Percentiles rank a stretch among this genome's conserved stretches.
phyloP scores from a whole-genome alignment of 2,329 filamentous ascomycete genomes.

The Epicoccum nigrum region DNA sequence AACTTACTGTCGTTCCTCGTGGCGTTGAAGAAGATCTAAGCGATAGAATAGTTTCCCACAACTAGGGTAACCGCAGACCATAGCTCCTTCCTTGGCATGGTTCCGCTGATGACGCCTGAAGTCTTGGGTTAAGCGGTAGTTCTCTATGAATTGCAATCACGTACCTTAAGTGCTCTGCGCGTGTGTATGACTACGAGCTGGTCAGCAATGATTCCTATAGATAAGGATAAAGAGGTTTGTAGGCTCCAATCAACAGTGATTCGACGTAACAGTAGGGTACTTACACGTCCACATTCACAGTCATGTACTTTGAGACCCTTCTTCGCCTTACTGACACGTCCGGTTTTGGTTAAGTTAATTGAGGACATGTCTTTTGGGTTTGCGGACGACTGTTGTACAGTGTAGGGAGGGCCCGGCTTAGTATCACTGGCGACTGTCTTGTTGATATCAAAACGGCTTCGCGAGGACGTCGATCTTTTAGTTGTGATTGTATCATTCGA shows the following conservation, averaged over 20 bases:
- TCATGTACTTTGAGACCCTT: slow-evolving; percentile 55
- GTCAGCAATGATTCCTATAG: slow-evolving; percentile 23
- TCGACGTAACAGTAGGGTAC: slow-evolving; percentile 20
- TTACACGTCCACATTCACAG: slow-evolving; percentile 56
- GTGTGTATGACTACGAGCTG: slow-evolving; percentile 52
- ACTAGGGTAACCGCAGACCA: slow-evolving; percentile 49
- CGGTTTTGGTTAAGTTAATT: slow-evolving; percentile 53
- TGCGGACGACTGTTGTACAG: slow-evolving; percentile 36
- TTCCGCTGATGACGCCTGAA: slow-evolving; percentile 55
- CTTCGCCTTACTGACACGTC: slow-evolving; percentile 55
- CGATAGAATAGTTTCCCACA: slow-evolving; percentile 54
- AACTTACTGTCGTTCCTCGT: slow-evolving; percentile 54
- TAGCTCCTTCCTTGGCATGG: slow-evolving; percentile 50
- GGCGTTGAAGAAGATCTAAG: slow-evolving; percentile 53
- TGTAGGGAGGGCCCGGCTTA: slow-evolving; percentile 37
- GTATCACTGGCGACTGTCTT: slow-evolving; percentile 31
- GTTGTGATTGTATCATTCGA: slow-evolving; percentile 35
- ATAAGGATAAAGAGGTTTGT: too few relatives aligned
- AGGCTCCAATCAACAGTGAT: not conserved
- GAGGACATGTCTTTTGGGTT: slow-evolving; percentile 40
- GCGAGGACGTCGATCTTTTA: slow-evolving; percentile 32
- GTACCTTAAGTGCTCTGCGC: slow-evolving; percentile 55
- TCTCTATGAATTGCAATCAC: not conserved
- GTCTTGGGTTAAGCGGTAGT: not conserved
- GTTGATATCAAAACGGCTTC: slow-evolving; percentile 34